These are phyloP conservation scores for Spergularia marina DNA, from an alignment of 148 eudicot species.

Conservation along the genomic window DNA sequence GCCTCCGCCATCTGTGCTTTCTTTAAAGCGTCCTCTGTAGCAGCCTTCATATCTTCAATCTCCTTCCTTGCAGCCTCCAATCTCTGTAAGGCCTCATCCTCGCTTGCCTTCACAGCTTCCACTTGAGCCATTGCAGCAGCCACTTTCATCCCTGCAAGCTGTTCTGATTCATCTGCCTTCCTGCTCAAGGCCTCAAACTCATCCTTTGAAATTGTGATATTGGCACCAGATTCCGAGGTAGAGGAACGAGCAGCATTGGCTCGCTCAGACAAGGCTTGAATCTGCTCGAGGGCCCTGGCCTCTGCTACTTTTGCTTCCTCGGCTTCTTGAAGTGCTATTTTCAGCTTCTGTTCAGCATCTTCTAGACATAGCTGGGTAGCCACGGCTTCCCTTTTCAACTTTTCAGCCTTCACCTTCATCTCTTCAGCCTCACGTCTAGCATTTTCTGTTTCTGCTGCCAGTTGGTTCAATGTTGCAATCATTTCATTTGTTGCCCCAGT, in stretches of 20 bases:
- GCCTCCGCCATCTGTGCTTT: slow-evolving; percentile 76
- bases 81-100: slow-evolving; percentile 69
- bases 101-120: slow-evolving; percentile 88
- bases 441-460: slow-evolving; percentile 49
- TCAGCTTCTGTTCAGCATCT: slow-evolving; percentile 60
- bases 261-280: slow-evolving; percentile 52
- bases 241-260: slow-evolving; percentile 65
- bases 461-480: slow-evolving; percentile 51
- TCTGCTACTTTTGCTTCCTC: slow-evolving; percentile 77
- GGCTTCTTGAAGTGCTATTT: slow-evolving; percentile 55
- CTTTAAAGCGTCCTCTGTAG: slow-evolving; percentile 64
- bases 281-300: slow-evolving; percentile 47
- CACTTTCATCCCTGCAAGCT: slow-evolving; percentile 66
- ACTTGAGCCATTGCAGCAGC: slow-evolving; percentile 87
- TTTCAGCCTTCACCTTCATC: slow-evolving; percentile 53
- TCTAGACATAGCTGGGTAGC: slow-evolving; percentile 42
- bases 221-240: slow-evolving; percentile 57
- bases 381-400: slow-evolving; percentile 59
- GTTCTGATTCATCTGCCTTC: slow-evolving; percentile 71
- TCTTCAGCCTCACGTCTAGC: slow-evolving; percentile 55
- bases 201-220: slow-evolving; percentile 63
- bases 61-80: slow-evolving; percentile 69
- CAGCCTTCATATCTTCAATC: slow-evolving; percentile 59
- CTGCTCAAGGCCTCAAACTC: slow-evolving; percentile 65
- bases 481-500: slow-evolving; percentile 58